Base-by-base conservation (phyloP, 1,139 yeast species). In the Arxiozyma bovina region DNA sequence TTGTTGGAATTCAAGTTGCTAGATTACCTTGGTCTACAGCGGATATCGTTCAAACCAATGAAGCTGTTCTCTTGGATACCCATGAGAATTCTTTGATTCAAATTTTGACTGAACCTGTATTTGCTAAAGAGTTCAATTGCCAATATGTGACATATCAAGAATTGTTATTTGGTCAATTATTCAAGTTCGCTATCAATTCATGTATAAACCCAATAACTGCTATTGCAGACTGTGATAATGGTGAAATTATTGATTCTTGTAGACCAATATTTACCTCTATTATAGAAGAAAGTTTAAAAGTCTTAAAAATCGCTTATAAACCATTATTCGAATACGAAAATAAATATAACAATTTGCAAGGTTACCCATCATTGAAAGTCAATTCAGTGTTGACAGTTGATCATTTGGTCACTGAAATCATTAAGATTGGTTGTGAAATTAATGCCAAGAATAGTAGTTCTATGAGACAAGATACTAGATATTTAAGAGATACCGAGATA, bases 131-230 rank as follows among this genome's bases (percentile, higher is more conserved):
- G 5, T 70, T 86, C 43, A 75, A 76, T 52, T 78, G 81, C 0
- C 62, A 68, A 18, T 73, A 73, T 42, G 60, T 80, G 56, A 70
- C 77, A 0, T 81, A 81, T 62, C 69, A 77, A n/a, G 81, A 80
- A 40, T 75, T 91, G 56, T 61, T 81, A 38, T 69, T 83, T 41
- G 76, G 78, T 3, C 97, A 90, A 69, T 73, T 84, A 62, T 86
- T 84, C 61, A 93, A 93, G 66, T 77, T 91, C 55, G 76, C 85
- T 50, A 83, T 86, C 30, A 93, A 93, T 65, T 79, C 87, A 12
- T 87, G 94, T 62, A 83, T 91, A 58, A 93, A 93, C 66, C 87
- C 97, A 0, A 72, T 86, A 41, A 85, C 96, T 0, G 87, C 96
- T 0, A 70, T 89, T 23, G 71, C 85, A 43, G 86, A 87, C 67